Conservation (phyloP, 2,329 filamentous ascomycete genomes). For the Graphilbum fragrans region DNA sequence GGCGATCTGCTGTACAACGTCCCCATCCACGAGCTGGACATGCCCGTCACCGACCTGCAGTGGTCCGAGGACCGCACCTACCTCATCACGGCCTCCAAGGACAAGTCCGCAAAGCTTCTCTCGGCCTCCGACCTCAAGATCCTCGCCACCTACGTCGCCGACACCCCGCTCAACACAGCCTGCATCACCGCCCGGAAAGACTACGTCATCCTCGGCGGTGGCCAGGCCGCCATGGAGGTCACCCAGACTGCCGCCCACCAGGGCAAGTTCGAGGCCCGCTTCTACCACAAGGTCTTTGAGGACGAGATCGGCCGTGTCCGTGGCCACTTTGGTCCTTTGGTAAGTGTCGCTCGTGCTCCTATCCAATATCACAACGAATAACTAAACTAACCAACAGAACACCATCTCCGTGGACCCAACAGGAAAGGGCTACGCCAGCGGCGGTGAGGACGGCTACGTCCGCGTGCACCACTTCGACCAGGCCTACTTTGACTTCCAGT, state of each 20-base stretch:
- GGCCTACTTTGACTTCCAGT: constrained; percentile 96
- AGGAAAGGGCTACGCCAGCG: constrained; percentile 85
- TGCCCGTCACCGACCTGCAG: constrained; percentile 82
- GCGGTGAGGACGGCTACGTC: constrained; percentile 97
- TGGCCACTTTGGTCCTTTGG: constrained; percentile 88
- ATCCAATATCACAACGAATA: too few relatives aligned
- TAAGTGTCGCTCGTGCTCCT: constrained; percentile 16
- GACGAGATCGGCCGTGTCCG: constrained; percentile 96
- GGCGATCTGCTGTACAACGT: constrained; percentile 95
- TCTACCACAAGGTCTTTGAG: constrained; percentile 99
- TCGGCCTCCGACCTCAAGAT: constrained; percentile 77
- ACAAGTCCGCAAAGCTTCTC: constrained; percentile 93
- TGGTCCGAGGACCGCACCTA: constrained; percentile 91
- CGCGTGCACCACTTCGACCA: constrained; percentile 98
- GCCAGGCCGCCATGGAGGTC: constrained; percentile 97
- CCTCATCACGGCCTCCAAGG: constrained; percentile 96
- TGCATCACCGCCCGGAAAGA: constrained; percentile 92
- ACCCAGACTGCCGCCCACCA: constrained; percentile 87
- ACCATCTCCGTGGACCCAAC: constrained; percentile 88
- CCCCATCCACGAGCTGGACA: constrained; percentile 77
- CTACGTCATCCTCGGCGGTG: constrained; percentile 94
- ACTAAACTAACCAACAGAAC: constrained; percentile 37
- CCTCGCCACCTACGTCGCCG: constrained; percentile 82
- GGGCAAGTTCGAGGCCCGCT: constrained; percentile 97
- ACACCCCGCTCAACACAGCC: constrained; percentile 94